A percentile compares a stretch with the other conserved stretches of the same genome.
These are phyloP conservation scores for Trypanosoma lewisi DNA, from an alignment of 208 protist species.

Conservation along the genomic window DNA sequence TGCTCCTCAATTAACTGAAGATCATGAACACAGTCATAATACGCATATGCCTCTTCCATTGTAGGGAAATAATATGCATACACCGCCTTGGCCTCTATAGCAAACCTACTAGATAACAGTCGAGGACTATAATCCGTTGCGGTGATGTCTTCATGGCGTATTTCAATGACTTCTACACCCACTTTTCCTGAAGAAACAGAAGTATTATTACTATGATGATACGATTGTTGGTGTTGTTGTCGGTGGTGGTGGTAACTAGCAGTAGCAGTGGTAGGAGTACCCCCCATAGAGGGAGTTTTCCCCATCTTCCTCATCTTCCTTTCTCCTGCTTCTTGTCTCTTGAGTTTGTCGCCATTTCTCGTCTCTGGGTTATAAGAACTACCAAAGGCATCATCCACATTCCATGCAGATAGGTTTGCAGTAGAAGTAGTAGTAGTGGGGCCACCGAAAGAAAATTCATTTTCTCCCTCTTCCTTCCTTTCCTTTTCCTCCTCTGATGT, in stretches of 20 bases:
- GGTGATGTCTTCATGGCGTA: slow-evolving; percentile 61
- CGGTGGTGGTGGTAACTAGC: background rate
- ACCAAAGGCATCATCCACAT: too few species aligned
- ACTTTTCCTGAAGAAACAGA: background rate
- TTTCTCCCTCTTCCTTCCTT: too few species aligned
- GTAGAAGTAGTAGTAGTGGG: too few species aligned
- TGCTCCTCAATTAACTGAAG: slow-evolving; percentile 42
- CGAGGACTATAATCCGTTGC: slow-evolving; percentile 67
- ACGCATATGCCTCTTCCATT: slow-evolving; percentile 34
- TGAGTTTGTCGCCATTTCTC: too few species aligned
- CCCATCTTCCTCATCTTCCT: too few species aligned
- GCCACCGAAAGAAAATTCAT: too few species aligned
- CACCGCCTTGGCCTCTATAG: slow-evolving; percentile 58
- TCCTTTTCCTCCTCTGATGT: too few species aligned
- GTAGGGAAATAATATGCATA: slow-evolving; percentile 60
- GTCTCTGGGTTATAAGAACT: too few species aligned
- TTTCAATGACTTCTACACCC: slow-evolving; percentile 68
- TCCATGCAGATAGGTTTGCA: too few species aligned
- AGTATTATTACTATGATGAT: background rate
- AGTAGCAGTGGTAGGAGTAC: too few species aligned
- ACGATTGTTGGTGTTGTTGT: background rate
- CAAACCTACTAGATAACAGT: slow-evolving; percentile 57
- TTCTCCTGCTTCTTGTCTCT: too few species aligned
- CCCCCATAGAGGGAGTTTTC: too few species aligned
- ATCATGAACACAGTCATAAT: slow-evolving; percentile 56